Evolutionary conservation across 2,329 filamentous ascomycete genomes (phyloP).

Genomic region (Tolypocladium nubicola): DNA sequence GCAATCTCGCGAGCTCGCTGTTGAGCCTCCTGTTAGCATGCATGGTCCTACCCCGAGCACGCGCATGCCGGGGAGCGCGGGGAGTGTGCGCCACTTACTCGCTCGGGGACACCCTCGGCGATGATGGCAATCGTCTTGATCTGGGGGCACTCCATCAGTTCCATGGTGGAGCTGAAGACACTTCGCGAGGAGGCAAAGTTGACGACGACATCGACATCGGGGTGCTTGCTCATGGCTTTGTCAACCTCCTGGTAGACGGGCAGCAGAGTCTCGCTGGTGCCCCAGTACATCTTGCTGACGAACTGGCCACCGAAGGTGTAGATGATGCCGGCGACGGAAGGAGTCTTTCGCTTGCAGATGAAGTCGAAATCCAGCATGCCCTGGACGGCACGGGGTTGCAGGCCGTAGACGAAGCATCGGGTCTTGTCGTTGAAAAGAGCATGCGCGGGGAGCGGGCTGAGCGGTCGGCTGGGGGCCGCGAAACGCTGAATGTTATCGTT

Average conservation of each 20-base stretch:
- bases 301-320: slow-evolving; percentile 99
- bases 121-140: slow-evolving; percentile 99
- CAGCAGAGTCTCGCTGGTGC: slow-evolving; percentile 95
- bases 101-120: slow-evolving; percentile 96
- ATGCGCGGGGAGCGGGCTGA: slow-evolving; percentile 80
- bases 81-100: slow-evolving; percentile 47
- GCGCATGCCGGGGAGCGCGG: neutral
- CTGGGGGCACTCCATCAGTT: slow-evolving; percentile 94
- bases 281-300: slow-evolving; percentile 99
- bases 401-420: slow-evolving; percentile 98
- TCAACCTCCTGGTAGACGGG: slow-evolving; percentile 92
- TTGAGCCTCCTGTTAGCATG: slow-evolving; percentile 8
- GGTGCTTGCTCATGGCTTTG: slow-evolving; percentile 94
- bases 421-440: slow-evolving; percentile 99
- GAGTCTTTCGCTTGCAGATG: slow-evolving; percentile 97
- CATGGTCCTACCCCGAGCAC: neutral
- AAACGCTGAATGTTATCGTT: slow-evolving; percentile 99
- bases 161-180: slow-evolving; percentile 97
- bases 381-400: slow-evolving; percentile 88
- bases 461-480: slow-evolving; percentile 78
- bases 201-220: slow-evolving; percentile 93
- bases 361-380: slow-evolving; percentile 99
- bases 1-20: slow-evolving; percentile 96
- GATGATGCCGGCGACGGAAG: slow-evolving; percentile 97
- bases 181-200: slow-evolving; percentile 99